Base-by-base conservation (phyloP, 345 rosid species). In the Acer saccharum region DNA sequence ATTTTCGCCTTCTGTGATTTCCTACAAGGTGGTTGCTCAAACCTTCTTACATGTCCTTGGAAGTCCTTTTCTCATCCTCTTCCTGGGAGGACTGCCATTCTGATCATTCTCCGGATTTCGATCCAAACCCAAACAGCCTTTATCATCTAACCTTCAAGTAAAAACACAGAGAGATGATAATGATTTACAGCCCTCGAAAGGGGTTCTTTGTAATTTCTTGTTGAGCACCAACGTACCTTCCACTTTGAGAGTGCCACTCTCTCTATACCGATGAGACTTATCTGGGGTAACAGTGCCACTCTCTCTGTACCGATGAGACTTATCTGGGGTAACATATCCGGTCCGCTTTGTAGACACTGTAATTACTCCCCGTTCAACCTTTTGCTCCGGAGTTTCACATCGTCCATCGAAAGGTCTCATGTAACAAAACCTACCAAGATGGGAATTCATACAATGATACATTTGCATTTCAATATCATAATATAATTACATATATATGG, bases 361-460 rank as follows among this genome's bases (percentile, higher is more conserved):
- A 20, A 84, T 52, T 69, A 81, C 79, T 25, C 77, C 83, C 9
- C 5, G 11, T 8, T 71, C 77, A 61, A 39, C 65, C 76, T 78
- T 81, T 65, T 72, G 76, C 77, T 81, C 86, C 0, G 76, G 82
- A 62, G 35, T 68, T 61, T 84, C 82, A 72, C 86, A 84, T 46
- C 32, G 70, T 46, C 81, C 78, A 13, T 48, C 18, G 10, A 81
- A 84, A 72, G 86, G 84, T 61, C 68, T 29, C 82, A 84, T 84
- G 76, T 80, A 78, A 75, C 86, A 80, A 58, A 84, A 84, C 84
- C 86, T 81, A 73, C 46, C 10, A 68, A 18, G 11, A 58, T 17
- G 16, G 1, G 32, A 60, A 76, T 61, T 63, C 43, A 73, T 41
- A 54, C 48, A 23, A 68, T 54, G 7, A 23, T 6, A 25, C 41